These are phyloP conservation scores for Phycomyces nitens DNA, from an alignment of 192 early-diverging fungal genomes.

Conservation along the genomic window DNA sequence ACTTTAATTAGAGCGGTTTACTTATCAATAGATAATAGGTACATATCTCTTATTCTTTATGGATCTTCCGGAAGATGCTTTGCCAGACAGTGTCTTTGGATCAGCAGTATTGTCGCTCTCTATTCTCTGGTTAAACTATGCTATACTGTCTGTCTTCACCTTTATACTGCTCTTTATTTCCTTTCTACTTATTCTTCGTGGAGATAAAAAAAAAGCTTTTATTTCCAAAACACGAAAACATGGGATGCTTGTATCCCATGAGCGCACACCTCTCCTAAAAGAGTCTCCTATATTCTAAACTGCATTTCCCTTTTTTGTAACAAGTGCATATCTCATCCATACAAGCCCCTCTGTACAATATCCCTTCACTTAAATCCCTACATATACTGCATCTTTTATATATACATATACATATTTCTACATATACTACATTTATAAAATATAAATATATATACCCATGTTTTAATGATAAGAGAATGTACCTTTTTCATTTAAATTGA, in stretches of 20 bases:
- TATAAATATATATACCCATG: neutral
- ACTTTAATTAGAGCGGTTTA: too few species aligned
- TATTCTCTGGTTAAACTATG: neutral
- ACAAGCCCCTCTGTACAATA: neutral
- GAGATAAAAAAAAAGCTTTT: neutral
- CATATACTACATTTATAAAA: too few species aligned
- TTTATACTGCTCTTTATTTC: neutral
- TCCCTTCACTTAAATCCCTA: neutral
- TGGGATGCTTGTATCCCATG: neutral
- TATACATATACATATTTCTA: neutral
- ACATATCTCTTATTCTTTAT: constrained; percentile 1
- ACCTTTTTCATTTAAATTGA: too few species aligned
- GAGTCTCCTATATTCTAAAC: neutral
- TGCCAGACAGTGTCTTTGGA: neutral
- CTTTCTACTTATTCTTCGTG: neutral
- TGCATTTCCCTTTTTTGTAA: neutral
- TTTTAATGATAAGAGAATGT: too few species aligned
- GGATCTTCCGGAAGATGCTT: neutral
- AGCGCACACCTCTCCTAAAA: neutral
- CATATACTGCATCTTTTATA: neutral
- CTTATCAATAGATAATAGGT: neutral
- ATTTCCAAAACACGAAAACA: neutral
- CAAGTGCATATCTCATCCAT: neutral
- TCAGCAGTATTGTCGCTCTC: neutral
- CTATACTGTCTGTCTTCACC: neutral